A percentile compares a stretch with the other conserved stretches of the same genome.
phyloP scores from a whole-genome alignment of 1,139 yeast genomes.

The Hanseniaspora gamundiae region DNA sequence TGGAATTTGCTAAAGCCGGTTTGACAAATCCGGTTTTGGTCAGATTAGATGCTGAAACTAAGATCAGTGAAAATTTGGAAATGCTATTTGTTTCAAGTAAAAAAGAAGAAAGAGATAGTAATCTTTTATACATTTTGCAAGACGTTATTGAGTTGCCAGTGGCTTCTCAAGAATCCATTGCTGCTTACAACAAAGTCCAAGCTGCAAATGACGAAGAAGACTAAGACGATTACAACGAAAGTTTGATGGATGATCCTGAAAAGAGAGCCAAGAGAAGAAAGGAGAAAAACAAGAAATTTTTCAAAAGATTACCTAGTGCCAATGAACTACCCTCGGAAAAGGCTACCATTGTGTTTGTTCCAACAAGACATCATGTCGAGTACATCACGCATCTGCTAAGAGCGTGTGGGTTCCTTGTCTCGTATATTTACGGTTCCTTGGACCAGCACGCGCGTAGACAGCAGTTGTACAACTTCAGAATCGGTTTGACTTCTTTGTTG shows the following conservation, averaged over 20 bases:
- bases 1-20: conserved; percentile 96
- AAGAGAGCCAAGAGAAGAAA: conserved; percentile 20
- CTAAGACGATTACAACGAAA: conserved; percentile 36
- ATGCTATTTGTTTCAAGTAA: conserved; percentile 80
- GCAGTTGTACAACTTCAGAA: conserved; percentile 74
- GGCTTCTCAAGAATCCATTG: conserved; percentile 54
- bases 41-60: conserved; percentile 82
- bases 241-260: conserved; percentile 27
- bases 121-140: conserved; percentile 59
- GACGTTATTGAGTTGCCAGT: conserved; percentile 78
- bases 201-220: conserved; percentile 35
- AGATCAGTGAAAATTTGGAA: conserved; percentile 79
- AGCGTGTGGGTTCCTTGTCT: conserved; percentile 72
- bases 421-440: conserved; percentile 86
- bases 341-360: conserved; percentile 88
- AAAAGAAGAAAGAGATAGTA: conserved; percentile 83
- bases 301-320: conserved; percentile 60
- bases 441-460: conserved; percentile 92
- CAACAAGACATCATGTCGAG: conserved; percentile 96
- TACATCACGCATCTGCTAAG: conserved; percentile 60
- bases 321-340: conserved; percentile 70
- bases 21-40: conserved; percentile 83
- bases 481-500: conserved; percentile 68
- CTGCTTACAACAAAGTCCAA: conserved; percentile 25
- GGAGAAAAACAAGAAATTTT: conserved; percentile 29